These are phyloP conservation scores for Leccinum rimulosum DNA, from an alignment of 768 basidiomycete species.

Conservation along the genomic window DNA sequence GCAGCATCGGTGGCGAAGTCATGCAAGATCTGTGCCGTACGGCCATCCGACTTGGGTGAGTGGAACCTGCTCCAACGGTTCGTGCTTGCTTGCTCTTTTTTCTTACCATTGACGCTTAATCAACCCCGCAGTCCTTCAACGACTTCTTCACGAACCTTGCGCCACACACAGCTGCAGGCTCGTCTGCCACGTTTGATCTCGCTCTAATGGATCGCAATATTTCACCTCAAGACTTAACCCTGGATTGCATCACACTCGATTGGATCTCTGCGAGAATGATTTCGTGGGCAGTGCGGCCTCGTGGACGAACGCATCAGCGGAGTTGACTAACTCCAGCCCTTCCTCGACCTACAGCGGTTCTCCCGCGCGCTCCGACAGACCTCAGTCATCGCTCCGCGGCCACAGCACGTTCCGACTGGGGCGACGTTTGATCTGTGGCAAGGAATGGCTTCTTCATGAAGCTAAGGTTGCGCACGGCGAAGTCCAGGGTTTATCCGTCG, in stretches of 20 bases:
- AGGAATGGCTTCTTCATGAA: conserved; percentile 5
- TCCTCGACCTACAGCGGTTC: conserved; percentile 47
- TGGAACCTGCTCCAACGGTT: conserved; percentile 16
- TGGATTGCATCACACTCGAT: conserved; percentile 9
- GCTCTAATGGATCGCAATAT: conserved; percentile 29
- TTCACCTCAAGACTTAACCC: conserved; percentile 15
- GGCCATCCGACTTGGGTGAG: conserved; percentile 45
- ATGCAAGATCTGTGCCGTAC: conserved; percentile 42
- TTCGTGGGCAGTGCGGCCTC: conserved; percentile 1
- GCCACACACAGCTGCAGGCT: conserved; percentile 15
- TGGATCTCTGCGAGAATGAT: conserved; percentile 4
- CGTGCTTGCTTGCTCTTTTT: neutral
- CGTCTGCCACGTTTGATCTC: conserved; percentile 12
- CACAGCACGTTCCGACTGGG: no score
- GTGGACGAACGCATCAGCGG: conserved; percentile 15
- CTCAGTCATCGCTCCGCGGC: no score
- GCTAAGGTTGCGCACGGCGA: conserved; percentile 1
- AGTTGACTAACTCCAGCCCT: conserved; percentile 30
- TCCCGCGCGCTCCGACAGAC: conserved; percentile 34
- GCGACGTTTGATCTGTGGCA: no score
- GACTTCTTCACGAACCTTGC: conserved; percentile 26
- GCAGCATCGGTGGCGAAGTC: conserved; percentile 34
- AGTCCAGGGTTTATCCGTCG: neutral
- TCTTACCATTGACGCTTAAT: neutral
- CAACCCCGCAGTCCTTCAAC: conserved; percentile 16